Base-by-base conservation (phyloP, 2,329 filamentous ascomycete genomes). In the Cercospora sp. region DNA sequence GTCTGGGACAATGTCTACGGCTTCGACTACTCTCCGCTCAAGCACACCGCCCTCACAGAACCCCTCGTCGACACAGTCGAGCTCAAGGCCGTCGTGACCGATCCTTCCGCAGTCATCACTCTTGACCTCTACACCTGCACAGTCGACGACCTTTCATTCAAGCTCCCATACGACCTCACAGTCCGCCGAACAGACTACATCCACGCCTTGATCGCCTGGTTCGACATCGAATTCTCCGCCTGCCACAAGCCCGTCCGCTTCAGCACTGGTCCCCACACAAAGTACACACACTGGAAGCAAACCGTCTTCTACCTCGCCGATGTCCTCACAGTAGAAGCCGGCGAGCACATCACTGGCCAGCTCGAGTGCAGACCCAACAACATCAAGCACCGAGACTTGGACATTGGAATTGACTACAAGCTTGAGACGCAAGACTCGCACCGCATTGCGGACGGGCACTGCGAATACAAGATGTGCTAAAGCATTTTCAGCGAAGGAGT, bases 251-350 rank as follows among this genome's bases (percentile, higher is more conserved):
- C 93, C 34, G 93, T 99, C 79, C 89, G 90, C 78, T 99, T 99
- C 87, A 97, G 92, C 64, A 99, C 95, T 18, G 95, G 95, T 24
- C 95, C 95, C 30, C 95, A 98, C 83, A 96, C 94, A 76, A 98
- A 97, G 84, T 98, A 98, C 84, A 99, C 95, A 18, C 95, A 99
- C 87, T 99, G 95, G 95, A 99, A 99, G 85, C 95, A 99, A 85
- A 99, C 95, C 12, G 95, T 99, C 71, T 98, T 99, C 84, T 99
- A 99, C 84, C 86, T 99, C 71, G 89, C 91, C 77, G 94, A 99
- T 74, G 92, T 97, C 37, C 84, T 99, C 72, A 98, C 94, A 18
- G 93, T 97, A 43, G 90, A 97, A 81, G 87, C 92, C 77, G 93
- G 91, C 66, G 95, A 99, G 85, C 85, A 88, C 76, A 86, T 99